Evolutionary conservation across 257 asterid genomes (phyloP), one percentile per base, ranked within the genome.

Genomic region (Coffea canephora): DNA sequence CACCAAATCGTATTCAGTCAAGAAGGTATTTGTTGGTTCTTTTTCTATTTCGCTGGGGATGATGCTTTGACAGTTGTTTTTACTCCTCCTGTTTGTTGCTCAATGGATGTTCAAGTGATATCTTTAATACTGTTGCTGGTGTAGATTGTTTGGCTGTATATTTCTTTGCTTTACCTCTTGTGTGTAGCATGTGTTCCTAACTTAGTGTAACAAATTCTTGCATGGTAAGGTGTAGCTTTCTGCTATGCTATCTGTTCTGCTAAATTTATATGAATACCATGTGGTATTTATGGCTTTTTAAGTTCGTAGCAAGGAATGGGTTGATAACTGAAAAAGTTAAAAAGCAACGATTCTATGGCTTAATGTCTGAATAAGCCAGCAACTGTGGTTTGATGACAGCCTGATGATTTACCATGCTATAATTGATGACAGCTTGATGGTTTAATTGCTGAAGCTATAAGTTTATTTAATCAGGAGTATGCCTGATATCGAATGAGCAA

Each of bases 1-100:
- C 82, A 91, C 93, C 82, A 89, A 90, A n/a, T 87, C 95, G 7
- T 91, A 88, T 83, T 86, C 86, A 3, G 84, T 93, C 3, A 95
- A 90, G 86, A 95, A 95, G 98, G 97, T 95, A 84, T 31, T 46
- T 45, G 19, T 75, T 73, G 49, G 72, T 66, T 80, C 21, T 77
- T 16, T 76, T 74, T 61, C 39, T 15, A 21, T 62, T 61, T 21
- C 16, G 31, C 41, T 16, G 46, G 13, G 46, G 45, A 57, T 43
- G 36, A 10, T 39, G 25, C 70, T 48, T 69, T 67, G 57, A 41
- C 14, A 48, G 41, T 64, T 52, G 36, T 23, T 69, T 19, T 76
- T 6, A 18, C 23, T 15, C 75, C 46, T 18, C 12, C 11, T 49
- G 59, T 81, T 21, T 18, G 27, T 62, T 61, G 50, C 66, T 4